Evolutionary conservation across 345 rosid genomes (phyloP), one percentile per base, ranked within the genome.

Genomic region (Eucalyptus curtisii): DNA sequence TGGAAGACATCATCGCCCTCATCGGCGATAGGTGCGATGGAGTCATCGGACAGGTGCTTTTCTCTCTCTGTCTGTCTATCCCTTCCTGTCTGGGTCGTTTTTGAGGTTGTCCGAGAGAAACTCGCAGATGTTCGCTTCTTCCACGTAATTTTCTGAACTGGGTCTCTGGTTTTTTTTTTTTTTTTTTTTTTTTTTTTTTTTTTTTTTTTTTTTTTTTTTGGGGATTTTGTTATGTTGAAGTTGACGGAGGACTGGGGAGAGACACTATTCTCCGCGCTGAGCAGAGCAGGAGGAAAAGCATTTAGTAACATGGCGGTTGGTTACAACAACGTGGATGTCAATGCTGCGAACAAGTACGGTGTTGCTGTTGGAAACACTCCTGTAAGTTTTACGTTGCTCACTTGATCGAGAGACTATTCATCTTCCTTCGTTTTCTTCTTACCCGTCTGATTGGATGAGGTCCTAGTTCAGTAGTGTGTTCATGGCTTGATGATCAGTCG

Each of bases 251-350:
- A 97, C 71, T 95, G 99, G 98, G 99, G 99, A 90, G 99, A 96
- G 92, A 93, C 98, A 57, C 92, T 97, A 91, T 98, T 98, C 91
- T 91, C 97, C 59, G 99, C 97, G 47, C 90, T 97, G 88, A 94
- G 98, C 93, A 93, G 91, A 92, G 99, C 99, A 2, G 99, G 99
- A 82, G 99, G 99, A 55, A 98, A 92, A 88, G 99, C 96, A 48
- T 98, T 97, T 85, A 96, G 99, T 85, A 98, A 98, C 95, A 98
- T 98, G 99, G 99, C 99, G 87, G 99, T 98, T 71, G 99, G 99
- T 37, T 98, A 96, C 89, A 96, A 98, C 94, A 98, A 98, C 91
- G 99, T 98, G 25, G 97, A 98, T 91, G 98, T 98, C 49, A 96
- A 92, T 91, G 99, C 98, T 25, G 99, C 99, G 71, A 98, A 92